Conservation (phyloP, 2,329 filamentous ascomycete genomes). For the Curvularia verruculosa region DNA sequence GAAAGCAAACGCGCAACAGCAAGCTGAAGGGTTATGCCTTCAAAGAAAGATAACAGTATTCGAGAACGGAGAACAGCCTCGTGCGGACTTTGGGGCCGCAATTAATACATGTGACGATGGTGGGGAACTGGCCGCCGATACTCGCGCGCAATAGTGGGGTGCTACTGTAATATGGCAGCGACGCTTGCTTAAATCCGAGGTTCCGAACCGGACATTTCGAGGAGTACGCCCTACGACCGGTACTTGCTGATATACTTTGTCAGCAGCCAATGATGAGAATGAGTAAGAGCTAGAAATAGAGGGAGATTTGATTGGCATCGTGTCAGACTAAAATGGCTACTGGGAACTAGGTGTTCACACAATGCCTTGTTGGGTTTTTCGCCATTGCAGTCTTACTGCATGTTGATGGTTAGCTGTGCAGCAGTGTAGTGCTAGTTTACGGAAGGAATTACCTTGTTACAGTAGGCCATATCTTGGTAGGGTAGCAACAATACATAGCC, state of each 20-base stretch:
- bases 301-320: background rate
- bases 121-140: background rate
- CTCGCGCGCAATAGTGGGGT: slow-evolving; percentile 6
- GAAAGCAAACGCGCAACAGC: background rate
- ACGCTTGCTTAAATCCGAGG: slow-evolving; percentile 4
- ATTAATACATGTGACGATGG: background rate
- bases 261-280: background rate
- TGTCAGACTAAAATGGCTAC: background rate
- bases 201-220: background rate
- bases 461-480: background rate
- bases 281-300: background rate
- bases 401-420: background rate
- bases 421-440: too few species aligned
- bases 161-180: background rate
- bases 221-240: background rate
- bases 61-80: background rate
- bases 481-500: background rate
- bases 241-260: background rate
- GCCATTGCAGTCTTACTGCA: background rate
- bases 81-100: background rate
- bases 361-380: background rate
- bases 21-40: background rate
- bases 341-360: background rate
- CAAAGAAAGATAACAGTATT: background rate
- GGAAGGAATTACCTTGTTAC: background rate